These are phyloP conservation scores for Neurospora africana DNA, from an alignment of 495 filamentous ascomycete species.

Conservation along the genomic window DNA sequence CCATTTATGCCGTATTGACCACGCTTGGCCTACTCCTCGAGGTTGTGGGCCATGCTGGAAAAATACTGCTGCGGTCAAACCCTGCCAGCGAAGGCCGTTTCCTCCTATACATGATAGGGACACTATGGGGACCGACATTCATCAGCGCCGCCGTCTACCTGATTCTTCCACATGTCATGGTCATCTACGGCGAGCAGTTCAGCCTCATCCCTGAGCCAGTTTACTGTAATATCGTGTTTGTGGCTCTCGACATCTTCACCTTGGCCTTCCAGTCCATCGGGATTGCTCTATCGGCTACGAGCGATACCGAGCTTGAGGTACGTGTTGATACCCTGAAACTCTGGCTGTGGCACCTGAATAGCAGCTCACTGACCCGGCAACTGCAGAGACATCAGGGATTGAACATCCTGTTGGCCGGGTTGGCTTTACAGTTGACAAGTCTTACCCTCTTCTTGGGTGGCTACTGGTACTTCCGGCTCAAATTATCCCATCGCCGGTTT, in stretches of 20 bases:
- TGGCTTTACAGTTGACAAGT: slow-evolving; percentile 27
- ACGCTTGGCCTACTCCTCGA: slow-evolving; percentile 27
- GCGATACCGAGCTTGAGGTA: slow-evolving; percentile 11
- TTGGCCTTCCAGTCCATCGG: slow-evolving; percentile 29
- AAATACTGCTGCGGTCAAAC: slow-evolving; percentile 23
- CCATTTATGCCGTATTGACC: slow-evolving; percentile 21
- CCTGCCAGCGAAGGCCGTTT: slow-evolving; percentile 18
- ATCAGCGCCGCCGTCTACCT: slow-evolving; percentile 26
- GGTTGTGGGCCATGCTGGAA: slow-evolving; percentile 30
- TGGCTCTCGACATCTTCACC: slow-evolving; percentile 19
- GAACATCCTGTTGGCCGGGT: slow-evolving; percentile 23
- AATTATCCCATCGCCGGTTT: slow-evolving; percentile 21
- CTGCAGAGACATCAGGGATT: slow-evolving; percentile 22
- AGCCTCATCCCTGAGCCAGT: slow-evolving; percentile 18
- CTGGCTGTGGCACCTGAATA: neutral
- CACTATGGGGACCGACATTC: slow-evolving; percentile 27
- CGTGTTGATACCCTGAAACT: neutral
- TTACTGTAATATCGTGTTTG: slow-evolving; percentile 22
- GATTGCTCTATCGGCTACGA: slow-evolving; percentile 13
- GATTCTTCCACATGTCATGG: slow-evolving; percentile 27
- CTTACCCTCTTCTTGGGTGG: slow-evolving; percentile 21
- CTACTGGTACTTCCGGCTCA: slow-evolving; percentile 22
- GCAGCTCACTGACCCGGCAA: neutral
- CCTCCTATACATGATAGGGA: slow-evolving; percentile 29
- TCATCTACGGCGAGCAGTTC: slow-evolving; percentile 29